These are phyloP conservation scores for Diaporthe nobilis DNA, from an alignment of 2,329 filamentous ascomycete species.

Conservation along the genomic window DNA sequence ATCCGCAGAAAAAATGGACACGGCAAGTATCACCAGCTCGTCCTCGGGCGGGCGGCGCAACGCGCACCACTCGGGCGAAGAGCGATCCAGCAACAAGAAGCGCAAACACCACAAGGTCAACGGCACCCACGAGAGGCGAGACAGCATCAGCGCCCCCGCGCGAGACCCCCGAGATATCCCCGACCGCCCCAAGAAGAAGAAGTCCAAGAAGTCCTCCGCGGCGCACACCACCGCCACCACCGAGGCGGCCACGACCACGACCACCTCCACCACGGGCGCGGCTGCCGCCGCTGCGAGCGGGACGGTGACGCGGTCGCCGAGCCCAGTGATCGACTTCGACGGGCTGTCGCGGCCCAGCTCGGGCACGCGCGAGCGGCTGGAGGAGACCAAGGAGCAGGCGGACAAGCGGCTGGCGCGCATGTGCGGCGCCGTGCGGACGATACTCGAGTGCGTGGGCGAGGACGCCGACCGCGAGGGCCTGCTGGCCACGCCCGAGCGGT, in stretches of 20 bases:
- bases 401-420: conserved; percentile 69
- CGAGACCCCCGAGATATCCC: conserved; percentile 72
- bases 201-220: conserved; percentile 17
- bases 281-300: conserved; percentile 39
- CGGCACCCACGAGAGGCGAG: conserved; percentile 56
- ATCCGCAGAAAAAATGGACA: conserved; percentile 36
- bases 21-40: conserved; percentile 38
- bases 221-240: conserved; percentile 32
- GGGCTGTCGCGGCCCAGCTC: conserved; percentile 71
- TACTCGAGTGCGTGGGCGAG: conserved; percentile 79
- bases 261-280: conserved; percentile 41
- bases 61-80: conserved; percentile 33
- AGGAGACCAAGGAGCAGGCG: conserved; percentile 68
- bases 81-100: conserved; percentile 43
- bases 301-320: conserved; percentile 60
- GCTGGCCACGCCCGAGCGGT: conserved; percentile 82
- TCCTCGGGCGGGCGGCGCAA: conserved; percentile 38
- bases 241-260: background rate
- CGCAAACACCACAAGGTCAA: conserved; percentile 45
- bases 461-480: conserved; percentile 76
- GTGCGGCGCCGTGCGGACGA: conserved; percentile 73
- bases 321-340: conserved; percentile 73
- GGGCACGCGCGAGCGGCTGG: conserved; percentile 75
- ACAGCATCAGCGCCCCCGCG: conserved; percentile 73
- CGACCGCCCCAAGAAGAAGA: conserved; percentile 49